A percentile compares a stretch with the other conserved stretches of the same genome.
Conservation (phyloP, 2,329 filamentous ascomycete species). For the Camillea tinctor region DNA sequence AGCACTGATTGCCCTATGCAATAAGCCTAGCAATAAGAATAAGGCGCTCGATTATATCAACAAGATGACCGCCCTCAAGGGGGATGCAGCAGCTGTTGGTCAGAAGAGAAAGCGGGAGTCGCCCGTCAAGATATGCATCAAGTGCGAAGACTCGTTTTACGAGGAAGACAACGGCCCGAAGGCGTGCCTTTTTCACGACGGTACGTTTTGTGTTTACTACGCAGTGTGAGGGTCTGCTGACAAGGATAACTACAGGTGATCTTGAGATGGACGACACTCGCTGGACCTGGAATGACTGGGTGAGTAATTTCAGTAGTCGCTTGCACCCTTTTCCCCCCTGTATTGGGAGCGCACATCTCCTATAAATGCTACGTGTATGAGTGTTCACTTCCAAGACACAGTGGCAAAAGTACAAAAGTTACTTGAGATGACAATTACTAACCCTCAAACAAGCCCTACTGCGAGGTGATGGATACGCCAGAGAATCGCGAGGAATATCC, state of each 20-base stretch:
- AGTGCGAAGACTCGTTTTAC: conserved; percentile 7
- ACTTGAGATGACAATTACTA: too few relatives aligned
- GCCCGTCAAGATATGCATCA: conserved; percentile 7
- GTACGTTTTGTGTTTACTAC: not conserved
- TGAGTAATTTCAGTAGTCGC: too few relatives aligned
- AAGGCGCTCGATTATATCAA: not conserved
- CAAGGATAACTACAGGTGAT: conserved; percentile 10
- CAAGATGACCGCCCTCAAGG: not conserved
- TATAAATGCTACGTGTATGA: too few relatives aligned
- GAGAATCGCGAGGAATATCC: conserved; percentile 24
- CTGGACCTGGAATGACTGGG: conserved; percentile 29
- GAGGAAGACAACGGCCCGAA: conserved; percentile 5
- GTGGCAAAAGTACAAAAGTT: too few relatives aligned
- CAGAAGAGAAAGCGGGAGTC: conserved; percentile 4
- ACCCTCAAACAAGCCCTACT: conserved; percentile 22
- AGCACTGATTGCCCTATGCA: conserved; percentile 4
- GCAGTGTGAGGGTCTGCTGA: too few relatives aligned
- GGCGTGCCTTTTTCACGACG: conserved; percentile 7
- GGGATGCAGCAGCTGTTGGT: not conserved
- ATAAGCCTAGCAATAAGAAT: not conserved
- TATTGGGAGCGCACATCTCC: too few relatives aligned
- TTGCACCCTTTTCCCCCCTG: too few relatives aligned
- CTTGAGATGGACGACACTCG: conserved; percentile 22
- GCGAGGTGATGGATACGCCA: conserved; percentile 26
- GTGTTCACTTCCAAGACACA: too few relatives aligned